Evolutionary conservation across 441 rosid species (phyloP), one percentile per base, ranked within the genome.

Genomic region (Syzygium syzygioides): DNA sequence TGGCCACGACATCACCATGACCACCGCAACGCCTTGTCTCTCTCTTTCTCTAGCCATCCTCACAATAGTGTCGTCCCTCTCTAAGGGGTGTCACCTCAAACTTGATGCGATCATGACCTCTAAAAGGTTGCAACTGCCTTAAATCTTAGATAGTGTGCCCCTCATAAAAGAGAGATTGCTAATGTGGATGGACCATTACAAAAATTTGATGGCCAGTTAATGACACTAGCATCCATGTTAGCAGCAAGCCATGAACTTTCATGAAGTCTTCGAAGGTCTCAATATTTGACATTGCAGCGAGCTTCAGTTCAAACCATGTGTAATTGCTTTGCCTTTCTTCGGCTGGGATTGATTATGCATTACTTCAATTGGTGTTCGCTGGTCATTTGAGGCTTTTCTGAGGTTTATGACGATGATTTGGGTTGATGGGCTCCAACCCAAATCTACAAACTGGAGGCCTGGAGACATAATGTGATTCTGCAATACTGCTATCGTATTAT

Each of bases 211-310:
- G 0, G 2, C 1, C 15, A 30, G 41, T 30, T 64, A 30, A 18
- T 0, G 32, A 23, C 6, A 0, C 13, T 64, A 30, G 41, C 41
- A 17, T 8, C 76, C 28, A 25, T 5, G 18, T 64, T 30, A 30
- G 18, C 32, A 97, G 95, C 20, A 96, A 41, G 34, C 95, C 97
- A 87, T 96, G 99, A 54, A 94, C 96, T 79, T 94, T 90, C 25
- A 94, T 94, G 90, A 97, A 94, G 90, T 96, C 99, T 71, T 96
- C 48, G 90, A 93, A 94, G 54, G 93, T 93, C 86, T 90, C 90
- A 79, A 95, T 92, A 89, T 91, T 92, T 80, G 85, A 45, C 32
- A 79, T 20, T 7, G 52, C 4, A 23, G 7, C 32, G 17, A 28
- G 53, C 28, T 79, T 26, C 15, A 68, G 32, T 32, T 30, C 8